phyloP scores from a whole-genome alignment of 2,329 filamentous ascomycete genomes.

The Epichloe gansuensis region DNA sequence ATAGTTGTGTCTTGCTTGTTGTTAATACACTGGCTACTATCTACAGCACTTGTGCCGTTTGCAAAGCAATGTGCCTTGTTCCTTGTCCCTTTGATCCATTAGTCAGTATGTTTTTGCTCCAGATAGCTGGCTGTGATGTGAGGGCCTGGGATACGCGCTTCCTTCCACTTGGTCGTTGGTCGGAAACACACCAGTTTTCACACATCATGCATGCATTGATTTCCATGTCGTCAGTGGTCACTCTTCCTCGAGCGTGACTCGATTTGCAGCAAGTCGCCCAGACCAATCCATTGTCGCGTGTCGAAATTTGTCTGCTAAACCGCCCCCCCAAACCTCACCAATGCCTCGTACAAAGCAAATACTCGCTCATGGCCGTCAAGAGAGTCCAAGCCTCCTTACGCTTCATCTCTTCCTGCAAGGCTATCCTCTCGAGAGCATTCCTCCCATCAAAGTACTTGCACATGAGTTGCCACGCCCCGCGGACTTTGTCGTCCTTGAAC shows the following conservation, averaged over 20 bases:
- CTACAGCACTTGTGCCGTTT: not conserved
- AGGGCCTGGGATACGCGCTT: too few relatives aligned
- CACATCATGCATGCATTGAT: too few relatives aligned
- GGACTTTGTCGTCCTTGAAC: slow-evolving; percentile 42
- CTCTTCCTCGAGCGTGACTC: too few relatives aligned
- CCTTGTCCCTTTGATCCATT: too few relatives aligned
- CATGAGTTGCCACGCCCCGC: slow-evolving; percentile 58
- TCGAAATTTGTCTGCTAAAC: too few relatives aligned
- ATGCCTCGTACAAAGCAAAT: slow-evolving; percentile 54
- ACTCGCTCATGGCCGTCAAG: slow-evolving; percentile 52
- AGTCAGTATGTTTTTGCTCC: too few relatives aligned
- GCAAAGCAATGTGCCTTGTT: not conserved
- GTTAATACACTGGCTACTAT: not conserved
- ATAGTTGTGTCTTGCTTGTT: not conserved
- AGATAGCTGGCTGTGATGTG: too few relatives aligned
- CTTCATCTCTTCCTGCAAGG: slow-evolving; percentile 75
- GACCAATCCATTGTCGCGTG: too few relatives aligned
- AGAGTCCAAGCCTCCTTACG: slow-evolving; percentile 65
- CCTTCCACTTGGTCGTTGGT: too few relatives aligned
- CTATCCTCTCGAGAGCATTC: slow-evolving; percentile 74
- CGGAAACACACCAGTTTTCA: too few relatives aligned
- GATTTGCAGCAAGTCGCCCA: too few relatives aligned
- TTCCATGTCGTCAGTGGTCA: too few relatives aligned
- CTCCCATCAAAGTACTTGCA: slow-evolving; percentile 80
- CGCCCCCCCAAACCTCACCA: slow-evolving; percentile 35